Conservation (phyloP, 768 basidiomycete genomes). For the Cyclocybe aegerita region DNA sequence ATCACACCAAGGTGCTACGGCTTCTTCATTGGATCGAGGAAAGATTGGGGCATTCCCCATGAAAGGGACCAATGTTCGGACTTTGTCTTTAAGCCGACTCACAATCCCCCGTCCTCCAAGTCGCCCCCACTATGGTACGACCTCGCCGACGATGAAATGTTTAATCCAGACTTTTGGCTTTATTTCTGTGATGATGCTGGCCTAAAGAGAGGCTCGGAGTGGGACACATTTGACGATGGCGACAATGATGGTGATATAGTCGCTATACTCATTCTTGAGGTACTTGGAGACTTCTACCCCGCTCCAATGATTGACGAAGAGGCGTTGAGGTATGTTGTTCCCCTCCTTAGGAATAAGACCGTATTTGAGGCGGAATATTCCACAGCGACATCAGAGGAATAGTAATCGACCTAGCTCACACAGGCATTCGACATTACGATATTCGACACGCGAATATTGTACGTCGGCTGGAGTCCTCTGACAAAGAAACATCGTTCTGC, state of each 20-base stretch:
- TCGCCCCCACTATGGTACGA: no score
- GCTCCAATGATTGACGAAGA: not conserved
- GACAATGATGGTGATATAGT: not conserved
- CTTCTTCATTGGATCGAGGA: not conserved
- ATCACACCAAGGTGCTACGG: not conserved
- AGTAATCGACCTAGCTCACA: not conserved
- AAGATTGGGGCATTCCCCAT: no score
- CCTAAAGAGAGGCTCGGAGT: not conserved
- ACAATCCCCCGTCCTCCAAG: no score
- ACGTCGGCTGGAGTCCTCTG: not conserved
- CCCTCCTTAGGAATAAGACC: not conserved
- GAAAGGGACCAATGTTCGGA: no score
- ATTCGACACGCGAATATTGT: not conserved
- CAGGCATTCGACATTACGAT: not conserved
- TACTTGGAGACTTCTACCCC: not conserved
- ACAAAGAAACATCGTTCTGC: not conserved
- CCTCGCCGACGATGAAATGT: no score
- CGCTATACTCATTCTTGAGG: not conserved
- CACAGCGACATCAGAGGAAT: conserved; percentile 1
- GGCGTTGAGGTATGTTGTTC: not conserved
- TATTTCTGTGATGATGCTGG: not conserved
- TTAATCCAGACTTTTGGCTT: not conserved
- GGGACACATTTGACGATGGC: not conserved
- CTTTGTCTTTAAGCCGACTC: no score
- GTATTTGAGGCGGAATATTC: not conserved